Percentiles rank a stretch among this genome's conserved stretches.
phyloP scores from a whole-genome alignment of 805 yeast species.

The Starmerella sirachaensis region DNA sequence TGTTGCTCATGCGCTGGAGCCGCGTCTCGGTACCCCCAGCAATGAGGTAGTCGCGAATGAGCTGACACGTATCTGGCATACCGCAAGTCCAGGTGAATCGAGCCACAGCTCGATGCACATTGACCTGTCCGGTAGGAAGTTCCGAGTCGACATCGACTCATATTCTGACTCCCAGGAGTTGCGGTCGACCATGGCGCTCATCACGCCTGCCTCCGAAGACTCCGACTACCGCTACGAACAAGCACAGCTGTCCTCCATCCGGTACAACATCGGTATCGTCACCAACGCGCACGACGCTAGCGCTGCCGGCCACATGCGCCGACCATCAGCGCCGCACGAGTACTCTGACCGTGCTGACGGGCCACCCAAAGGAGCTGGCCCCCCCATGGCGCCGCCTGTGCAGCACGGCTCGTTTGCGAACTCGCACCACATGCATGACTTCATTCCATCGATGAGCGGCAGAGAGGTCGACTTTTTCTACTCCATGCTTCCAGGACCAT shows the following conservation, averaged over 20 bases:
- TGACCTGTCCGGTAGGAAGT: slow-evolving; percentile 5
- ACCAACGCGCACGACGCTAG: neutral
- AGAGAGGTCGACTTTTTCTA: slow-evolving; percentile 21
- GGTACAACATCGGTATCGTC: slow-evolving; percentile 16
- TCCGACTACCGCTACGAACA: slow-evolving; percentile 14
- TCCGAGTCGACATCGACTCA: slow-evolving; percentile 18
- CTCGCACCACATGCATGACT: slow-evolving; percentile 14
- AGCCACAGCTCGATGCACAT: slow-evolving; percentile 11
- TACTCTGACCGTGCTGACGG: too few relatives aligned
- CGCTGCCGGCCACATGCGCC: too few relatives aligned
- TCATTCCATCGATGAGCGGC: slow-evolving; percentile 18
- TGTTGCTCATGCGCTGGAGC: slow-evolving; percentile 14
- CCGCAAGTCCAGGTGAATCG: slow-evolving; percentile 15
- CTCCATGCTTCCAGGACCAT: slow-evolving; percentile 16
- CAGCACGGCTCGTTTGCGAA: neutral
- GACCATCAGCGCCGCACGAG: too few relatives aligned
- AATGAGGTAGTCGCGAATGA: slow-evolving; percentile 15
- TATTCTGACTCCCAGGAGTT: slow-evolving; percentile 18
- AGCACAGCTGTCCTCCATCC: slow-evolving; percentile 19
- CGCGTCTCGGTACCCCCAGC: slow-evolving; percentile 14
- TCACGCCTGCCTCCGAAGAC: slow-evolving; percentile 15
- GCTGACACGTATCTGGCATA: slow-evolving; percentile 11
- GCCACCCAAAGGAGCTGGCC: too few relatives aligned
- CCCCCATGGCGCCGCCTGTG: too few relatives aligned
- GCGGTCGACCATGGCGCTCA: slow-evolving; percentile 16